Evolutionary conservation across 2,329 filamentous ascomycete species (phyloP), one percentile per base, ranked within the genome.

Genomic region (Ascochyta koolunga): DNA sequence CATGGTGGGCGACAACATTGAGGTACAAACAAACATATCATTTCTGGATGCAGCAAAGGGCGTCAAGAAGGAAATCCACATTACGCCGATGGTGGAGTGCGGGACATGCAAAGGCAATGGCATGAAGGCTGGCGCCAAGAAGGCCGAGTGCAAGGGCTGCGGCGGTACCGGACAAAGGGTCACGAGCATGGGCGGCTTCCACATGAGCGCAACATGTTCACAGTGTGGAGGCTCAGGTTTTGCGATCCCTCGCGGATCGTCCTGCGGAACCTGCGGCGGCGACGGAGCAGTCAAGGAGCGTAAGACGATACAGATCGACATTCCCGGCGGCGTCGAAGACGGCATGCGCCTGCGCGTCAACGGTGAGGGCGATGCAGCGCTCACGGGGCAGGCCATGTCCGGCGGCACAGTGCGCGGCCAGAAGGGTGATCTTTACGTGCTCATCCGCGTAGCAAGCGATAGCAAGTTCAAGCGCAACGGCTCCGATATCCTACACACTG

Each of bases 31-130:
- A 43, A 95, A 86, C 72, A 93, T 99, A 65, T 92, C 89, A 0
- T 99, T 99, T 76, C 90, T 95, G 86, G 95, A 99, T 71, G 91
- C 95, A 6, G 95, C 95, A 9, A 96, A 96, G 76, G 95, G 95
- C 31, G 88, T 89, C 7, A 87, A 82, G 69, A 96, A 96, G 77
- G 89, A 92, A n/a, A 90, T 99, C 54, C 86, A 83, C 62, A 90
- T 97, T 64, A 91, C 89, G 8, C 93, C 95, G 1, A 78, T 96
- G 65, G 86, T 89, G 18, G 81, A 89, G 56, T 99, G 95, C 71
- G 86, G 86, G 61, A 92, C 91, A 11, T 99, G 95, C 70, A 80
- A 82, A 11, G 95, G 95, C 43, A 90, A 83, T 63, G 95, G 95
- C 0, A 68, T 98, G 74, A 98, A 96, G 80, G 76, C 86, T 54